A percentile compares a stretch with the other conserved stretches of the same genome.
These are phyloP conservation scores for Eruca vesicaria DNA, from an alignment of 441 rosid species.

Conservation along the genomic window DNA sequence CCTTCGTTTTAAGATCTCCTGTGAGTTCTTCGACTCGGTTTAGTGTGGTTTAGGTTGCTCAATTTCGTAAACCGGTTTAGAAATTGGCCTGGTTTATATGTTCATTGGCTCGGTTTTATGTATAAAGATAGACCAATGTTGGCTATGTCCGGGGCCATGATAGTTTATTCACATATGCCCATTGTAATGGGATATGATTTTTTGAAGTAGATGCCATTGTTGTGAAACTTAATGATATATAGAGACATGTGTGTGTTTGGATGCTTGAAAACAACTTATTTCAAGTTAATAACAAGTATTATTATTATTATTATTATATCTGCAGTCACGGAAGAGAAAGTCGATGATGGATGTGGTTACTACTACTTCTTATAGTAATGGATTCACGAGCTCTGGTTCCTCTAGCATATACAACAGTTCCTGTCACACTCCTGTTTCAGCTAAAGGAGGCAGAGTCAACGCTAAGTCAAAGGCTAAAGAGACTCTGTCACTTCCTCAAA, in stretches of 20 bases:
- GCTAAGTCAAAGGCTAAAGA: constrained; percentile 62
- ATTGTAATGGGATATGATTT: no score
- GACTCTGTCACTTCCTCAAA: constrained; percentile 59
- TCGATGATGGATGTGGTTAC: constrained; percentile 40
- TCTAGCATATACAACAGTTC: constrained; percentile 47
- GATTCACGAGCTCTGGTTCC: constrained; percentile 52
- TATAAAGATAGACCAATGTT: no score
- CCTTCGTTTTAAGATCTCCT: constrained; percentile 72
- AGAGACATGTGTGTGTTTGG: background rate
- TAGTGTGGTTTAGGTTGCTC: constrained; percentile 6
- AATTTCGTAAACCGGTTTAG: background rate
- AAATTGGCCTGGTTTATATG: background rate
- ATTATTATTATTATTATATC: background rate
- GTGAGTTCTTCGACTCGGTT: constrained; percentile 44
- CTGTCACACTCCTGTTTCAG: constrained; percentile 68
- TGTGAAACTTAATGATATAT: constrained; percentile 3
- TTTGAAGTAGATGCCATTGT: background rate
- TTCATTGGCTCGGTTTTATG: no score
- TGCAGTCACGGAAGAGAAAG: constrained; percentile 65
- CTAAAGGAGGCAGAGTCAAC: constrained; percentile 60
- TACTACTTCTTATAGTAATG: constrained; percentile 39
- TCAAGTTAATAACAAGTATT: constrained; percentile 20
- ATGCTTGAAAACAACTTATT: background rate
- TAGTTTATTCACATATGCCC: background rate
- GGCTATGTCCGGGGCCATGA: background rate